Evolutionary conservation across 257 asterid genomes (phyloP), one percentile per base, ranked within the genome.

Genomic region (Coffea eugenioides): DNA sequence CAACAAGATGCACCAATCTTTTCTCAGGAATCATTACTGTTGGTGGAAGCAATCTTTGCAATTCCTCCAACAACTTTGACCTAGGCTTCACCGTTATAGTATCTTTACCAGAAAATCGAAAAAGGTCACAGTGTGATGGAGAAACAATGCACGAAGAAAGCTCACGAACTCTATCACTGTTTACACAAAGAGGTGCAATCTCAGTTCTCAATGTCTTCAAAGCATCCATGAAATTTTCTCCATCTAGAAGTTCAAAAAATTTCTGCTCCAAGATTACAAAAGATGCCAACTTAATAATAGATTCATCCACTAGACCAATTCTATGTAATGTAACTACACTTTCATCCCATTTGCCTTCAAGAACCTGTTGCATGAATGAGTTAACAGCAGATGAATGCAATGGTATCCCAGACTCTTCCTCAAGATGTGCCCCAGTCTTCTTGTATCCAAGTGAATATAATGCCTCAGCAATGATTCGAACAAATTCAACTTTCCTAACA

Each of bases 331-430:
- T 81, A 15, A 85, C 84, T 43, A 93, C 89, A 83, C 98, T 89
- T 77, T 90, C 94, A 83, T 90, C 94, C 97, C 98, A 93, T 84
- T 90, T 88, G 72, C 98, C 97, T 82, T 89, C 92, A 81, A 83
- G 94, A 84, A 92, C 87, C 77, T 87, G 94, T 86, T 80, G 91
- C 92, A 87, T 92, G 83, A 93, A 89, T 73, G 85, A 84, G 73
- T 86, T 91, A 78, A 90, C 91, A 4, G 64, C 79, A 54, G 93
- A 66, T 64, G 98, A 86, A 77, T 88, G 97, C 78, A 91, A 85
- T 9, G 84, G 87, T 77, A 92, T 89, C 71, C 93, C 96, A 0
- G 98, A 93, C 81, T 93, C 98, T 86, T 89, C 93, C 91, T 92
- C 93, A 71, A 92, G 88, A 81, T 69, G 85, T 65, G 89, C 90